Conservation (phyloP, 73 alveolate species). For the Paramecium bursaria region DNA sequence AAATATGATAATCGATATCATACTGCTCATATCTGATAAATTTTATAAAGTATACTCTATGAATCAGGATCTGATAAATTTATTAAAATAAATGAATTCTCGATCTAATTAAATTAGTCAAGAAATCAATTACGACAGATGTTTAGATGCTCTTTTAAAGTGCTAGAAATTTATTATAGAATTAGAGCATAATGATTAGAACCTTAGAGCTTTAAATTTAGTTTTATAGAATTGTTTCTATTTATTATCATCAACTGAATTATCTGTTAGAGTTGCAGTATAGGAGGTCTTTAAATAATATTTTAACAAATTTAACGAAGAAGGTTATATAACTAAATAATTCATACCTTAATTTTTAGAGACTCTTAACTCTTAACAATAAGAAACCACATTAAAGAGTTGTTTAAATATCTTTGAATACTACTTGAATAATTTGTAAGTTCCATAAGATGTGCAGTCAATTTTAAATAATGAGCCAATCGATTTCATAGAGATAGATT, state of each 20-base stretch:
- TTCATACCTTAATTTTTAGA: constrained; percentile 21
- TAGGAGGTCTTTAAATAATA: constrained; percentile 27
- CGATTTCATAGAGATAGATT: constrained; percentile 1
- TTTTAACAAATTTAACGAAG: not conserved
- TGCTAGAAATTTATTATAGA: not conserved
- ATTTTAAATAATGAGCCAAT: constrained; percentile 27
- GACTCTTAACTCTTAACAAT: not conserved
- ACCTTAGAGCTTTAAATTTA: not conserved
- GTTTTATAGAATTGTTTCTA: constrained; percentile 42
- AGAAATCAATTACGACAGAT: constrained; percentile 20
- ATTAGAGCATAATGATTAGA: not conserved
- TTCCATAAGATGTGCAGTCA: not conserved
- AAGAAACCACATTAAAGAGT: constrained; percentile 5
- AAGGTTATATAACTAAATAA: not conserved
- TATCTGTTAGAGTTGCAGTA: constrained; percentile 44
- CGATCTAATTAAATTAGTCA: constrained; percentile 1
- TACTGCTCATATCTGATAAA: constrained; percentile 1
- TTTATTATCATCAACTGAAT: constrained; percentile 6
- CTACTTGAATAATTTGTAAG: not conserved
- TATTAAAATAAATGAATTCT: constrained; percentile 25
- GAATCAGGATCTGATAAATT: not conserved
- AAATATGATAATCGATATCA: constrained; percentile 4
- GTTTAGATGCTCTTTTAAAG: constrained; percentile 33
- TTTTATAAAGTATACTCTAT: constrained; percentile 9
- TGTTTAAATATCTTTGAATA: constrained; percentile 1